A percentile compares a stretch with the other conserved stretches of the same genome.
Evolutionary conservation across 306 rosid species (phyloP).

Genomic region (Dicorynia guianensis): DNA sequence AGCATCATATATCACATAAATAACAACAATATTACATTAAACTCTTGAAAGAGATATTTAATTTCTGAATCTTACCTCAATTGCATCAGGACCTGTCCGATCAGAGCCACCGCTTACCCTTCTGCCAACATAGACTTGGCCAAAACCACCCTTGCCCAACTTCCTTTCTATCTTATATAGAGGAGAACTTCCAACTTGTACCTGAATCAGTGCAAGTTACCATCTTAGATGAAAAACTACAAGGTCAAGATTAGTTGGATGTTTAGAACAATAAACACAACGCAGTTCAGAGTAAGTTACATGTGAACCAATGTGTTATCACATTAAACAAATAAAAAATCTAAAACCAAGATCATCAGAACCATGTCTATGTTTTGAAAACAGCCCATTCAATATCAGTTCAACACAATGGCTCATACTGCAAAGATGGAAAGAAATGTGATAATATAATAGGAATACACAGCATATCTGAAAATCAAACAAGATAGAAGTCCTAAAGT

Average conservation of each 20-base stretch:
- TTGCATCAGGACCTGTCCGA: conserved; percentile 80
- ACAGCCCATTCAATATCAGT: neutral
- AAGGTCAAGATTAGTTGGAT: conserved; percentile 19
- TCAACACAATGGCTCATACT: conserved; percentile 13
- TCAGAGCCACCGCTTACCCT: conserved; percentile 84
- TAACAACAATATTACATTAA: conserved; percentile 25
- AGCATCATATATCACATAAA: conserved; percentile 29
- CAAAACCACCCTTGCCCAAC: conserved; percentile 96
- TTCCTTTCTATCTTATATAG: conserved; percentile 85
- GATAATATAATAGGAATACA: conserved; percentile 8
- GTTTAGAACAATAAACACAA: neutral
- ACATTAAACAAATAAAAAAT: neutral
- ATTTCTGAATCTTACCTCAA: conserved; percentile 64
- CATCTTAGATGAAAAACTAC: conserved; percentile 20
- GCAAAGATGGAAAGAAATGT: neutral
- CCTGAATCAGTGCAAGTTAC: conserved; percentile 54
- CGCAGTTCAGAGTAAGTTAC: conserved; percentile 2
- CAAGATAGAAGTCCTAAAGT: neutral
- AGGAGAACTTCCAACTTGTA: conserved; percentile 93
- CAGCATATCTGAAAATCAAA: conserved; percentile 14
- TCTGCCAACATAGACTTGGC: conserved; percentile 96
- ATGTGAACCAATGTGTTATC: conserved; percentile 5
- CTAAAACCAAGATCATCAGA: neutral
- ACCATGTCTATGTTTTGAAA: neutral
- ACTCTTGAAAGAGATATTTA: conserved; percentile 37